These are phyloP conservation scores for Ophiorrhiza pumila DNA, from an alignment of 257 asterid genomes.

Conservation along the genomic window DNA sequence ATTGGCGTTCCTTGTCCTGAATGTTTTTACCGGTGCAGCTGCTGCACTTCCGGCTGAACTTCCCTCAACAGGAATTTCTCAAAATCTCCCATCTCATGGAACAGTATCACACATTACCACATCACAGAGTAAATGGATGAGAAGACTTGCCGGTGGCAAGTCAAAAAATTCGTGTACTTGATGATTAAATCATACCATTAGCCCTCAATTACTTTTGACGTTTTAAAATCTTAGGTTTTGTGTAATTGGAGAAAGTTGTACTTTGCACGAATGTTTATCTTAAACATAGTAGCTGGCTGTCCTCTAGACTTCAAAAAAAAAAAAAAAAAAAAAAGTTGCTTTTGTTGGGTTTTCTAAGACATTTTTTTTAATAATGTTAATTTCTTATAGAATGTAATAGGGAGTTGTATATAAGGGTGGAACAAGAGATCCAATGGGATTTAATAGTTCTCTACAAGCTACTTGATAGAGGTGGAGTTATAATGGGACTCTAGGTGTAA, in stretches of 20 bases:
- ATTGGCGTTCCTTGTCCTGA: constrained; percentile 72
- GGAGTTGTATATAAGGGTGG: too few species aligned
- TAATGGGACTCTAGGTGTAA: too few species aligned
- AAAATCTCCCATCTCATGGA: constrained; percentile 20
- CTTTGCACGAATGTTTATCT: background rate
- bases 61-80: constrained; percentile 44
- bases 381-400: too few species aligned
- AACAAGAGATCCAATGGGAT: too few species aligned
- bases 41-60: constrained; percentile 95
- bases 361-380: too few species aligned
- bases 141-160: constrained; percentile 48
- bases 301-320: background rate
- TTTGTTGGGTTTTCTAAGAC: too few species aligned
- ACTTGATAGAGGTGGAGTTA: too few species aligned
- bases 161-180: constrained; percentile 24
- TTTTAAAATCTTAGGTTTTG: background rate
- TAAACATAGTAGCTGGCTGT: background rate
- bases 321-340: too few species aligned
- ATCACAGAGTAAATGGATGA: constrained; percentile 68
- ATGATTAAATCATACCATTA: constrained; percentile 20
- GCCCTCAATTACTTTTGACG: background rate
- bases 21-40: constrained; percentile 76
- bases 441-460: too few species aligned
- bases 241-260: background rate
- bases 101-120: constrained; percentile 33